Evolutionary conservation across 352 stramenopile species (phyloP).

Genomic region (Phytophthora chlamydospora): DNA sequence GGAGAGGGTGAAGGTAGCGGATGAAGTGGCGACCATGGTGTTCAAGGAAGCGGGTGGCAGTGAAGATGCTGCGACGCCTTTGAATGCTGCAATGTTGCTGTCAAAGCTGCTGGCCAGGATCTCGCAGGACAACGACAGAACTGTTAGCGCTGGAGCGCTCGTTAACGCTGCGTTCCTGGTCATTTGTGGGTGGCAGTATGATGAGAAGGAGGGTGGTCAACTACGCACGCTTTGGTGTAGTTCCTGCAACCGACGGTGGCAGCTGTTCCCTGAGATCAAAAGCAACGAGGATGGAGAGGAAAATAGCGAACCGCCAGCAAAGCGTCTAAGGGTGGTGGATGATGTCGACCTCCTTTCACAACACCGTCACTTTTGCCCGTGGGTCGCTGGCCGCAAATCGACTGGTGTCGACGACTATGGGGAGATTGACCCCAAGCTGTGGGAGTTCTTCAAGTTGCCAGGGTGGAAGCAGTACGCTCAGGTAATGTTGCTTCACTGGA

Average conservation of each 20-base stretch:
- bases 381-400: conserved; percentile 36
- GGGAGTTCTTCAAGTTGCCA: conserved; percentile 34
- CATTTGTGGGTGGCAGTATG: conserved; percentile 49
- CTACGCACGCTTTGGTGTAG: conserved; percentile 35
- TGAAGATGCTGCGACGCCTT: not conserved
- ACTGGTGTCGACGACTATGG: conserved; percentile 25
- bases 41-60: conserved; percentile 13
- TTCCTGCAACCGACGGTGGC: conserved; percentile 57
- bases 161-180: conserved; percentile 42
- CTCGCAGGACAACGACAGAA: conserved; percentile 9
- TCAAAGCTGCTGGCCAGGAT: conserved; percentile 20
- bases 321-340: conserved; percentile 36
- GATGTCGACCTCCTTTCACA: conserved; percentile 29
- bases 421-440: conserved; percentile 30
- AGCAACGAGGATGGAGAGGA: conserved; percentile 2
- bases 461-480: conserved; percentile 49
- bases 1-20: conserved; percentile 15
- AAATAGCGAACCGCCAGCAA: conserved; percentile 28
- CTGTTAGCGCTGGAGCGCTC: conserved; percentile 20
- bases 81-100: conserved; percentile 17
- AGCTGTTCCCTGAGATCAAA: conserved; percentile 1
- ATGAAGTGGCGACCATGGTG: conserved; percentile 19
- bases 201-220: conserved; percentile 11
- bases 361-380: conserved; percentile 73
- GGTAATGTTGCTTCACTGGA: conserved; percentile 19